phyloP scores from a whole-genome alignment of 2,329 filamentous ascomycete genomes.

The Helotiales sp. region DNA sequence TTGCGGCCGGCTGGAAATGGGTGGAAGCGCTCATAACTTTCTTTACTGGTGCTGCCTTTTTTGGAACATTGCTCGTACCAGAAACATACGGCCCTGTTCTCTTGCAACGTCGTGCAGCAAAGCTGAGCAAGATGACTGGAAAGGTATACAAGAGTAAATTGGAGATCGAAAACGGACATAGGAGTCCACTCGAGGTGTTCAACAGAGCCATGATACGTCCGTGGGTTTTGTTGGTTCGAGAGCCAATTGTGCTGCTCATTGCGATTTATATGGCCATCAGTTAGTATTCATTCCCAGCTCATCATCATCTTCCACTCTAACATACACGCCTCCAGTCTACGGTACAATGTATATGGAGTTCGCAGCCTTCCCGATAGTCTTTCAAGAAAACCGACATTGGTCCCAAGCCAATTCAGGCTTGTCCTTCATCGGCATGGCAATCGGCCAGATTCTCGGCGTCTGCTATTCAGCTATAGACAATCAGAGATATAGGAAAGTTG shows the following conservation, averaged over 20 bases:
- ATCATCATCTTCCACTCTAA: too few relatives aligned
- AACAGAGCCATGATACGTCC: constrained; percentile 75
- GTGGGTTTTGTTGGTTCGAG: constrained; percentile 73
- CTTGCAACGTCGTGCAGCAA: constrained; percentile 68
- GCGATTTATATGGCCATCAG: constrained; percentile 80
- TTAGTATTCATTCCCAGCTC: too few relatives aligned
- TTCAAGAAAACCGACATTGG: constrained; percentile 59
- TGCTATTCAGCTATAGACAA: too few relatives aligned
- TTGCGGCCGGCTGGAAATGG: constrained; percentile 70
- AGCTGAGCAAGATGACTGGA: constrained; percentile 54
- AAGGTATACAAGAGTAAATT: constrained; percentile 56
- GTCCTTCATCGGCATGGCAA: constrained; percentile 52
- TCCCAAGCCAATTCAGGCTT: constrained; percentile 55
- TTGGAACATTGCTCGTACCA: constrained; percentile 49
- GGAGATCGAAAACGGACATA: neutral
- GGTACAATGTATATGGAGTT: constrained; percentile 58
- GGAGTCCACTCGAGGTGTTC: neutral
- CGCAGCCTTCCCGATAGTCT: constrained; percentile 64
- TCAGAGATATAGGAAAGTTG: too few relatives aligned
- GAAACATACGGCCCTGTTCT: constrained; percentile 66
- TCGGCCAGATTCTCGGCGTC: neutral
- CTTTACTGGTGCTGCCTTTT: constrained; percentile 66
- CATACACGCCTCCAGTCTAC: constrained; percentile 37
- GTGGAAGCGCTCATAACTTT: constrained; percentile 62
- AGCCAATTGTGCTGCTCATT: constrained; percentile 71